phyloP scores from a whole-genome alignment of 2,329 filamentous ascomycete genomes.

The Aspergillus sp. region DNA sequence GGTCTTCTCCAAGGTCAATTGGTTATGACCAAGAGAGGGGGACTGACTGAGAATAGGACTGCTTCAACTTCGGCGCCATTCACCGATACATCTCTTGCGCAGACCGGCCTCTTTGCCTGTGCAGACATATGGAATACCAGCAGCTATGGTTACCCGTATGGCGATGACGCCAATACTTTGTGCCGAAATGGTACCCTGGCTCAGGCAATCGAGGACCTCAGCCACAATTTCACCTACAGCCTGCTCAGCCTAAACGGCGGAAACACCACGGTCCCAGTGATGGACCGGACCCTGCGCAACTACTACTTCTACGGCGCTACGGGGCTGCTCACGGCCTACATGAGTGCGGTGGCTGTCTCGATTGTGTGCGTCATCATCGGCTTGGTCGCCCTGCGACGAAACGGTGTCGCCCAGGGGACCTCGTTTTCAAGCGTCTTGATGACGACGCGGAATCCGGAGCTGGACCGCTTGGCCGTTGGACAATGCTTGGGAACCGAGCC shows the following conservation, averaged over 20 bases:
- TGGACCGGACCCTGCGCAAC: not conserved
- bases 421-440: conserved; percentile 18
- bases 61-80: conserved; percentile 10
- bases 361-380: not conserved
- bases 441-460: conserved; percentile 20
- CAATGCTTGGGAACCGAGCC: conserved; percentile 14
- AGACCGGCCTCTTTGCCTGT: not conserved
- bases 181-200: conserved; percentile 18
- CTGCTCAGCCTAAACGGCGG: conserved; percentile 17
- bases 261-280: conserved; percentile 3
- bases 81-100: not conserved
- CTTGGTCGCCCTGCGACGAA: conserved; percentile 8
- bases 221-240: conserved; percentile 21
- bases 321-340: no score
- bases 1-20: no score
- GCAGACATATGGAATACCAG: conserved; percentile 13
- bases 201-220: conserved; percentile 18
- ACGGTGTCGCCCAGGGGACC: conserved; percentile 13
- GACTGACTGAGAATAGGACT: not conserved
- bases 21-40: no score
- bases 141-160: not conserved
- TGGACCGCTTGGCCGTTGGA: conserved; percentile 14
- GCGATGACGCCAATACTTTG: not conserved
- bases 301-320: not conserved
- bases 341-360: no score